These are phyloP conservation scores for Agastache rugosa DNA, from an alignment of 257 asterid genomes.

Conservation along the genomic window DNA sequence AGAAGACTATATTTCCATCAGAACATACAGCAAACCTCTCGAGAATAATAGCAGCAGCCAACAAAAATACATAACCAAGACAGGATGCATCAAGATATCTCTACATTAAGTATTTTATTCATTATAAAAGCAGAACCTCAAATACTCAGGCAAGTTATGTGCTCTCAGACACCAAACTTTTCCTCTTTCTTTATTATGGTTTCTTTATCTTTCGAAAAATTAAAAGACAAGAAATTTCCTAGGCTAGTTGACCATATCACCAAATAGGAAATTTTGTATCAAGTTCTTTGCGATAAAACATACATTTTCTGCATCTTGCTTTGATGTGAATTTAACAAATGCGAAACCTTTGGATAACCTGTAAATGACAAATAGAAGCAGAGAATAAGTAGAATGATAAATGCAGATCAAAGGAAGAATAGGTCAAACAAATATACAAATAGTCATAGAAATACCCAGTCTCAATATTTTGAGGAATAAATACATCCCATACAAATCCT, in stretches of 20 bases:
- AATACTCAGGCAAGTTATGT: constrained; percentile 10
- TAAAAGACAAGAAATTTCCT: constrained; percentile 16
- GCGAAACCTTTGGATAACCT: constrained; percentile 92
- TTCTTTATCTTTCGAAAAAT: background rate
- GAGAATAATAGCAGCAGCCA: background rate
- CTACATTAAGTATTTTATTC: constrained; percentile 3
- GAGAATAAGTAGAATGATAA: constrained; percentile 29
- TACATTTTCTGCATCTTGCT: constrained; percentile 89
- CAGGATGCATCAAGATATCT: constrained; percentile 8
- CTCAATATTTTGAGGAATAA: constrained; percentile 82
- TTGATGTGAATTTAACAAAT: constrained; percentile 88
- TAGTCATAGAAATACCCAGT: constrained; percentile 61
- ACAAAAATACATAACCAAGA: constrained; percentile 7
- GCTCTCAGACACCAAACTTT: constrained; percentile 2
- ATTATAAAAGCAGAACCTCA: constrained; percentile 11
- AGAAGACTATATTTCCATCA: constrained; percentile 4
- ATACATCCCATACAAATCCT: constrained; percentile 92
- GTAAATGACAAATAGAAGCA: constrained; percentile 40
- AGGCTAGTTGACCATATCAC: constrained; percentile 20
- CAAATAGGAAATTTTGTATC: constrained; percentile 11
- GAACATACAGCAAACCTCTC: background rate
- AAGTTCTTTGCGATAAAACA: constrained; percentile 32
- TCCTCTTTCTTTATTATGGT: constrained; percentile 6
- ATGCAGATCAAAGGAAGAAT: constrained; percentile 15
- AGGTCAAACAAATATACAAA: constrained; percentile 7